Evolutionary conservation across 495 filamentous ascomycete species (phyloP).

Genomic region (Pyrenula massariospora): DNA sequence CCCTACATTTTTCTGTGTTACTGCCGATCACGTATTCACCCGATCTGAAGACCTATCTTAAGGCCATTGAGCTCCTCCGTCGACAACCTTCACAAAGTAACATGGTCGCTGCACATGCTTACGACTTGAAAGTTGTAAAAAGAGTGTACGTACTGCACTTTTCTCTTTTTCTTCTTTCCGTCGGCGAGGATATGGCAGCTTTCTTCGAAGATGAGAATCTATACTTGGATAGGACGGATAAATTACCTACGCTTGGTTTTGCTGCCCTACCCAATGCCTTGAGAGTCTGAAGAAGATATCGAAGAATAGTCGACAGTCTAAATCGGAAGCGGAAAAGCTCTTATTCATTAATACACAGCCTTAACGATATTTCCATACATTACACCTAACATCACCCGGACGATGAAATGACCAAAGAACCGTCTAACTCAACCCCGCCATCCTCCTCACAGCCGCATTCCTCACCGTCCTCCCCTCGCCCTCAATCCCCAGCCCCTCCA

Average conservation of each 20-base stretch:
- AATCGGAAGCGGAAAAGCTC: no score
- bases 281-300: background rate
- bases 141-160: background rate
- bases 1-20: no score
- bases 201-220: background rate
- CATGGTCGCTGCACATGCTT: background rate
- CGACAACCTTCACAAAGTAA: background rate
- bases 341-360: no score
- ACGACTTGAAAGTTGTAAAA: background rate
- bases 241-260: background rate
- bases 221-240: background rate
- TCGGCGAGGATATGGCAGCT: background rate
- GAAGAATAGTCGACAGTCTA: no score
- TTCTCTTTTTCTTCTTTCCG: background rate
- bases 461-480: constrained; percentile 33
- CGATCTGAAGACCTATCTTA: no score
- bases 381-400: no score
- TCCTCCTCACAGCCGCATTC: constrained; percentile 34
- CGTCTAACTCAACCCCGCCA: no score
- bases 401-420: no score
- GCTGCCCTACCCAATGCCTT: background rate
- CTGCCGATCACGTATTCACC: no score
- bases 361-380: no score
- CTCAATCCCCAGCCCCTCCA: constrained; percentile 29
- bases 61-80: no score